phyloP scores from a whole-genome alignment of 202 grass and related monocot genomes.

The Musa balbisiana region DNA sequence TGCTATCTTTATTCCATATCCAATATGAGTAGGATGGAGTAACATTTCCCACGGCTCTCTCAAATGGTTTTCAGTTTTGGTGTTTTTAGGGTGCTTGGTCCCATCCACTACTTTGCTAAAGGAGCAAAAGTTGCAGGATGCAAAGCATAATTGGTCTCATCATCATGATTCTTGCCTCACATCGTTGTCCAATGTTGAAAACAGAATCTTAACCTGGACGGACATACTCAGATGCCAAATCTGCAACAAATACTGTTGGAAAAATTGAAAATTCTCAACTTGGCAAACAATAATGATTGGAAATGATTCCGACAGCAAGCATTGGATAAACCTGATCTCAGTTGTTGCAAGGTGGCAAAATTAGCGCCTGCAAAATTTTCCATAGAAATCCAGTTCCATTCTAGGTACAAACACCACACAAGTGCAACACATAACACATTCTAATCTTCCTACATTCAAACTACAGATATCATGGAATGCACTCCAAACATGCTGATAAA shows the following conservation, averaged over 20 bases:
- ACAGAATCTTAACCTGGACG: constrained; percentile 59
- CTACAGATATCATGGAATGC: no score
- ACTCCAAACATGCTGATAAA: not conserved
- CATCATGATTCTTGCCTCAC: constrained; percentile 27
- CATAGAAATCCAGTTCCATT: not conserved
- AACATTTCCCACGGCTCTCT: constrained; percentile 43
- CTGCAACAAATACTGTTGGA: constrained; percentile 33
- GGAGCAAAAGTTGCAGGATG: constrained; percentile 39
- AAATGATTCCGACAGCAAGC: not conserved
- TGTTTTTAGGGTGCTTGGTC: constrained; percentile 27
- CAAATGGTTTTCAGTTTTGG: constrained; percentile 29
- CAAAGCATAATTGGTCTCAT: constrained; percentile 37
- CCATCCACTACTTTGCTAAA: constrained; percentile 45
- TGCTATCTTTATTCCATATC: constrained; percentile 50
- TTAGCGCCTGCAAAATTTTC: not conserved
- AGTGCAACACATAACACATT: not conserved
- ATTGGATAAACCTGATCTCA: not conserved
- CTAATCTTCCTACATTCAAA: not conserved
- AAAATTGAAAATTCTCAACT: constrained; percentile 43
- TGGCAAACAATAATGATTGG: constrained; percentile 30
- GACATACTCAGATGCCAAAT: constrained; percentile 41
- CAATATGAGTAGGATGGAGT: constrained; percentile 29
- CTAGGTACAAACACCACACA: no score
- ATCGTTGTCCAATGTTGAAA: constrained; percentile 45
- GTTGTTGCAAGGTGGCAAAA: no score